phyloP scores from a whole-genome alignment of 352 stramenopile genomes.

The Phytophthora pini region DNA sequence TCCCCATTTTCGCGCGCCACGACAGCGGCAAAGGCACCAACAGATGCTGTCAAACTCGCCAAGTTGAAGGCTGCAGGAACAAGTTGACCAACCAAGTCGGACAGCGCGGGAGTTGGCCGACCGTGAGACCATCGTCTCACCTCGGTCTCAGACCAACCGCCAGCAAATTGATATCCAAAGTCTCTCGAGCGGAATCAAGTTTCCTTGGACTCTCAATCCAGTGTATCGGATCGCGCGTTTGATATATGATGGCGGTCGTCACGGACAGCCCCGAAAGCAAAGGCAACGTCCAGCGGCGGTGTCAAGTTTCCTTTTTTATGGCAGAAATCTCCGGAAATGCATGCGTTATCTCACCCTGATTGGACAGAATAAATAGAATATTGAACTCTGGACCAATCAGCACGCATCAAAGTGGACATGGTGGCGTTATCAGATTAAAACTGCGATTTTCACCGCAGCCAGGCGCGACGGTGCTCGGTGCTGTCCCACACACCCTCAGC shows the following conservation, averaged over 20 bases:
- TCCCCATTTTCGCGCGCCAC: conserved; percentile 9
- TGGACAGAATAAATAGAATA: conserved; percentile 3
- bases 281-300: no score
- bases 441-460: conserved; percentile 12
- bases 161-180: conserved; percentile 7
- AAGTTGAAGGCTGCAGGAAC: conserved; percentile 12
- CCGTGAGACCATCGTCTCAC: neutral
- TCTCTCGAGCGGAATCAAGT: conserved; percentile 8
- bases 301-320: neutral
- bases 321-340: conserved; percentile 17
- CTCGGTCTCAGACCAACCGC: conserved; percentile 1
- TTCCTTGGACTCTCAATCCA: neutral
- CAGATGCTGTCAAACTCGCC: neutral
- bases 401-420: conserved; percentile 16
- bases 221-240: neutral
- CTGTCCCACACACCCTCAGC: conserved; percentile 19
- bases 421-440: conserved; percentile 21
- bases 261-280: neutral
- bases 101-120: conserved; percentile 6
- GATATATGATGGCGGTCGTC: conserved; percentile 12
- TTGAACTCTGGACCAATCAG: conserved; percentile 13
- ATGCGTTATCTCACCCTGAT: conserved; percentile 3
- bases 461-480: conserved; percentile 3
- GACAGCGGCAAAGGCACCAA: neutral
- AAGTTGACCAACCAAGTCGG: conserved; percentile 12